These are phyloP conservation scores for Dactylella cylindrospora DNA, from an alignment of 2,329 filamentous ascomycete species.

Conservation along the genomic window DNA sequence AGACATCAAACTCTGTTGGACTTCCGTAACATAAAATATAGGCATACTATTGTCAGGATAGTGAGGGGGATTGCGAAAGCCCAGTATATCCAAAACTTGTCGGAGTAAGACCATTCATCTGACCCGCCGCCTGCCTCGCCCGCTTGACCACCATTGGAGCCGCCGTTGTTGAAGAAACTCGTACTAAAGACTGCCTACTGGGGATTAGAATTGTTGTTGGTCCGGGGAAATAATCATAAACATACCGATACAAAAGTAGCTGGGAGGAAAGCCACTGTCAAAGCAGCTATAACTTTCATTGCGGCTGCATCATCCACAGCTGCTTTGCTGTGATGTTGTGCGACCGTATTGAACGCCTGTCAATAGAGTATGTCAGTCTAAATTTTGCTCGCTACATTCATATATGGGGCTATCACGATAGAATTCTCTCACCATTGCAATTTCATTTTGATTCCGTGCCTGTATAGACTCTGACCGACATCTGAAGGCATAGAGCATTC, in stretches of 20 bases:
- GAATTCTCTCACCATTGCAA: slow-evolving; percentile 9
- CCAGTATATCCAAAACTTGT: slow-evolving; percentile 40
- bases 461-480: slow-evolving; percentile 36
- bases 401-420: neutral
- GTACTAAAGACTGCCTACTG: slow-evolving; percentile 39
- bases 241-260: slow-evolving; percentile 38
- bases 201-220: neutral
- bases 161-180: slow-evolving; percentile 41
- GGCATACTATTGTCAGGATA: neutral
- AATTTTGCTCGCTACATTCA: too few species aligned
- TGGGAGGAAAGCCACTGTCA: slow-evolving; percentile 29
- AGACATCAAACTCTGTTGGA: too few species aligned
- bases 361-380: too few species aligned
- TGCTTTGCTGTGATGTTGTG: slow-evolving; percentile 29
- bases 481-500: slow-evolving; percentile 35
- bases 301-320: slow-evolving; percentile 18
- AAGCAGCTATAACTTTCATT: slow-evolving; percentile 25
- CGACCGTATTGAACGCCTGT: slow-evolving; percentile 33
- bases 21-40: too few species aligned
- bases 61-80: slow-evolving; percentile 28
- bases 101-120: slow-evolving; percentile 16
- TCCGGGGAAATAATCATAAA: neutral
- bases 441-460: slow-evolving; percentile 33
- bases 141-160: neutral
- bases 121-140: neutral